Conservation (phyloP, 768 basidiomycete genomes). For the Boletus fagicola region DNA sequence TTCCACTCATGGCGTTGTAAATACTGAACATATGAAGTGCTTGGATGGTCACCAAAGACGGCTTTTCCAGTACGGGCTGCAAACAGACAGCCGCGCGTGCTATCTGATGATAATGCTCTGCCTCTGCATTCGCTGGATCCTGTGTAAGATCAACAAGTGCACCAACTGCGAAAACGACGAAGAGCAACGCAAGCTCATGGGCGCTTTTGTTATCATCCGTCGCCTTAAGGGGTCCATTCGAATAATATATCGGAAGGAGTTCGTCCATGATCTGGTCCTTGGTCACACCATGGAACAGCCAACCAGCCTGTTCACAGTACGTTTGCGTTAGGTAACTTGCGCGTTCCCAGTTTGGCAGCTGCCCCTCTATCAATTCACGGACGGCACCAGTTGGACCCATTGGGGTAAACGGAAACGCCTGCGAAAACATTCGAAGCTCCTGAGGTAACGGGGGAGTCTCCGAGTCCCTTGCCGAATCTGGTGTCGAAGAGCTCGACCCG, state of each 20-base stretch:
- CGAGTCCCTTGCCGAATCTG: slow-evolving; percentile 29
- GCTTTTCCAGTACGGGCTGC: slow-evolving; percentile 69
- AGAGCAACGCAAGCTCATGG: slow-evolving; percentile 51
- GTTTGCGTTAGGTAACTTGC: slow-evolving; percentile 44
- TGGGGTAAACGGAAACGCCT: slow-evolving; percentile 64
- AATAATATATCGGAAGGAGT: slow-evolving; percentile 43
- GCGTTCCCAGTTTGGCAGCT: slow-evolving; percentile 53
- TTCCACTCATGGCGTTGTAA: slow-evolving; percentile 68
- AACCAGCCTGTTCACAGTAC: slow-evolving; percentile 48
- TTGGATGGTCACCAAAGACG: slow-evolving; percentile 69
- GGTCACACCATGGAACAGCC: slow-evolving; percentile 51
- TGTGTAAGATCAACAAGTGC: slow-evolving; percentile 42
- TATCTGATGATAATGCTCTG: slow-evolving; percentile 66
- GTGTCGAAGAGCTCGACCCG: slow-evolving; percentile 16
- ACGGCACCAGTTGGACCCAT: slow-evolving; percentile 47
- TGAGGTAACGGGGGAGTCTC: slow-evolving; percentile 32
- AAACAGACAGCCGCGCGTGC: slow-evolving; percentile 62
- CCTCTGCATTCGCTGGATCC: slow-evolving; percentile 37
- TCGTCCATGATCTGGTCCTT: slow-evolving; percentile 45
- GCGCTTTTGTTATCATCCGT: slow-evolving; percentile 42
- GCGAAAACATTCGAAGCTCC: slow-evolving; percentile 49
- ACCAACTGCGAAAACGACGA: slow-evolving; percentile 51
- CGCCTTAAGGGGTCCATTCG: slow-evolving; percentile 16
- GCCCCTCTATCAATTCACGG: slow-evolving; percentile 48
- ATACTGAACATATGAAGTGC: slow-evolving; percentile 65